These are phyloP conservation scores for Speleostelium caveatum DNA, from an alignment of 78 protist genomes.

Conservation along the genomic window DNA sequence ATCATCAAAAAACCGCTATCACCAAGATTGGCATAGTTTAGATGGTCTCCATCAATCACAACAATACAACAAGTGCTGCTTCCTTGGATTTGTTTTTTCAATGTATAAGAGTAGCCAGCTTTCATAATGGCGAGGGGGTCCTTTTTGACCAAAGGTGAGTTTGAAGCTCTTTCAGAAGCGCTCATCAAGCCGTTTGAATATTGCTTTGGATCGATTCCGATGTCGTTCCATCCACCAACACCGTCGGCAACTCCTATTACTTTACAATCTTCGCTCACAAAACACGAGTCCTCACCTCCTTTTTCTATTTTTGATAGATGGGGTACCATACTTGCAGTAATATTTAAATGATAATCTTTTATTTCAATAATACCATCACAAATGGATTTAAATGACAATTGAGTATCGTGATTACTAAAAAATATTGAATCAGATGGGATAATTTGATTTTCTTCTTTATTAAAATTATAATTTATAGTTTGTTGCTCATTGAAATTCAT, in stretches of 20 bases:
- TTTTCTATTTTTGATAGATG: no score
- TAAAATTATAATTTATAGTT: no score
- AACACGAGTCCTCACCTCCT: conserved; percentile 63
- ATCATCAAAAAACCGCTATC: conserved; percentile 47
- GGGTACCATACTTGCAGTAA: no score
- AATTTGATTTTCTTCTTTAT: no score
- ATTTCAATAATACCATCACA: no score
- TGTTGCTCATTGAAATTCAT: no score
- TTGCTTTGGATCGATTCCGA: conserved; percentile 41
- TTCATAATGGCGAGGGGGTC: conserved; percentile 25
- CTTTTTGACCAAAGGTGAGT: neutral
- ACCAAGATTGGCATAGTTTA: conserved; percentile 48
- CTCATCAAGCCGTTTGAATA: no score
- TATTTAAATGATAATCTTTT: no score
- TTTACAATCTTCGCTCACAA: conserved; percentile 42
- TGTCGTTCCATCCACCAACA: conserved; percentile 56
- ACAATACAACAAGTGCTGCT: conserved; percentile 54
- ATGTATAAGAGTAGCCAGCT: conserved; percentile 17
- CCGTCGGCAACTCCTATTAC: conserved; percentile 74
- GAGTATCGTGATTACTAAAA: no score
- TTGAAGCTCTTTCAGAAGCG: conserved; percentile 7
- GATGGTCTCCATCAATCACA: conserved; percentile 27
- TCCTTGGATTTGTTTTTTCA: conserved; percentile 27
- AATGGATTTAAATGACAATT: no score
- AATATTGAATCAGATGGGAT: no score